phyloP scores from a whole-genome alignment of 2,329 filamentous ascomycete genomes.

The Aspergillus fumigatiaffinis region DNA sequence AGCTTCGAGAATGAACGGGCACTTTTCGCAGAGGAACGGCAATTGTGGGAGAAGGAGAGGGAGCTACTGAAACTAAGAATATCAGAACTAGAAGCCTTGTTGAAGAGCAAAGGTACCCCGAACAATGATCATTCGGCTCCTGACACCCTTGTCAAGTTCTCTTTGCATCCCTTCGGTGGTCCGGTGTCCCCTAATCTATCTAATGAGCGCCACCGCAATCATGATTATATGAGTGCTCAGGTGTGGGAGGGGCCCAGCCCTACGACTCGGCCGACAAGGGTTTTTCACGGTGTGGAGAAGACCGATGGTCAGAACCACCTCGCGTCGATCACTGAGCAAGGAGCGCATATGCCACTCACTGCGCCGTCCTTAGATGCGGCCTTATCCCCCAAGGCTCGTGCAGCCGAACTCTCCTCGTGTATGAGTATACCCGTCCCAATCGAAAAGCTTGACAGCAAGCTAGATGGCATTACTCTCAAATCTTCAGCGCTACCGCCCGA shows the following conservation, averaged over 20 bases:
- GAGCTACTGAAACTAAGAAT: conserved; percentile 40
- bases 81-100: conserved; percentile 35
- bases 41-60: conserved; percentile 43
- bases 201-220: conserved; percentile 3
- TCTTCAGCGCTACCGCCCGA: conserved; percentile 42
- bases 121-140: conserved; percentile 5
- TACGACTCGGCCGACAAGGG: conserved; percentile 38
- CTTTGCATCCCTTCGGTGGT: conserved; percentile 14
- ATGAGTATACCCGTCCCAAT: conserved; percentile 42
- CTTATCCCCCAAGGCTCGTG: conserved; percentile 34
- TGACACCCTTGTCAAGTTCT: conserved; percentile 8
- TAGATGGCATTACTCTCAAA: conserved; percentile 47
- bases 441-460: conserved; percentile 43
- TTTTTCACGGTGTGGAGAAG: conserved; percentile 38
- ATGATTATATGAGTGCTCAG: conserved; percentile 21
- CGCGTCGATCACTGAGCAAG: conserved; percentile 29
- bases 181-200: conserved; percentile 1
- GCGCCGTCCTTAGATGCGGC: conserved; percentile 37
- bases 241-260: conserved; percentile 45
- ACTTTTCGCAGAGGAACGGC: conserved; percentile 41
- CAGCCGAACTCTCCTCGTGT: conserved; percentile 27
- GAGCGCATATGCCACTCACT: conserved; percentile 17
- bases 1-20: conserved; percentile 39
- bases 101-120: conserved; percentile 18
- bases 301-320: conserved; percentile 19